A percentile compares a stretch with the other conserved stretches of the same genome.
phyloP scores from a whole-genome alignment of 805 yeast genomes.

The Wickerhamiella allomyrinae region DNA sequence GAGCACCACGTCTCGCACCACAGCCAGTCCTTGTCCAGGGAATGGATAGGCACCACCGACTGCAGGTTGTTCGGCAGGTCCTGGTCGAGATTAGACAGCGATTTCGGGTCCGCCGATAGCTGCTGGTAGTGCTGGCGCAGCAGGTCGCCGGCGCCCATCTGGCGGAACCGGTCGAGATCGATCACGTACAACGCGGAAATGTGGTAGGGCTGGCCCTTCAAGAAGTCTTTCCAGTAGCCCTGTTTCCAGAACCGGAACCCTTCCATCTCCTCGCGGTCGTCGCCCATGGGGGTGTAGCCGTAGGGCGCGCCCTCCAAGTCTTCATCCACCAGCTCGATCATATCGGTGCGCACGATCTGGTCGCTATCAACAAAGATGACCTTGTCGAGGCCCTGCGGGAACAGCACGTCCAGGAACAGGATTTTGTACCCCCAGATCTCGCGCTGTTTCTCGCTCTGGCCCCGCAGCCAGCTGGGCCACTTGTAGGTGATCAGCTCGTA shows the following conservation, averaged over 20 bases:
- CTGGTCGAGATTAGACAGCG: conserved; percentile 76
- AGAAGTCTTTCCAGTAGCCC: conserved; percentile 70
- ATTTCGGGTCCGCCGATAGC: conserved; percentile 61
- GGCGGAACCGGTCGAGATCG: conserved; percentile 55
- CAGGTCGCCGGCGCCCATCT: conserved; percentile 58
- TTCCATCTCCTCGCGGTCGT: conserved; percentile 63
- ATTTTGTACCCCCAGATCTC: conserved; percentile 83
- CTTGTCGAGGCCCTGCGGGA: conserved; percentile 62
- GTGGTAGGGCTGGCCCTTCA: conserved; percentile 54
- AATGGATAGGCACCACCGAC: conserved; percentile 44
- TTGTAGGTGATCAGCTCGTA: conserved; percentile 70
- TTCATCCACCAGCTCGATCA: conserved; percentile 49
- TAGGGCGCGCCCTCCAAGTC: conserved; percentile 75
- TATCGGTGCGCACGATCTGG: conserved; percentile 63
- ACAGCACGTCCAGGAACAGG: conserved; percentile 69
- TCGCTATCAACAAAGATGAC: conserved; percentile 81
- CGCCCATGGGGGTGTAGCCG: conserved; percentile 80
- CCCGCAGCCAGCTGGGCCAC: conserved; percentile 86
- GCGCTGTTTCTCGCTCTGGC: conserved; percentile 64
- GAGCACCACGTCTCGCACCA: conserved; percentile 94
- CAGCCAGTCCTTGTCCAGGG: conserved; percentile 71
- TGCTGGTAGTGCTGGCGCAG: conserved; percentile 75
- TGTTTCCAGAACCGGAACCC: conserved; percentile 84
- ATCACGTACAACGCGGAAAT: conserved; percentile 76
- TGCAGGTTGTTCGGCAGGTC: conserved; percentile 89